Base-by-base conservation (phyloP, 768 basidiomycete genomes). In the Pleurotus platypus region DNA sequence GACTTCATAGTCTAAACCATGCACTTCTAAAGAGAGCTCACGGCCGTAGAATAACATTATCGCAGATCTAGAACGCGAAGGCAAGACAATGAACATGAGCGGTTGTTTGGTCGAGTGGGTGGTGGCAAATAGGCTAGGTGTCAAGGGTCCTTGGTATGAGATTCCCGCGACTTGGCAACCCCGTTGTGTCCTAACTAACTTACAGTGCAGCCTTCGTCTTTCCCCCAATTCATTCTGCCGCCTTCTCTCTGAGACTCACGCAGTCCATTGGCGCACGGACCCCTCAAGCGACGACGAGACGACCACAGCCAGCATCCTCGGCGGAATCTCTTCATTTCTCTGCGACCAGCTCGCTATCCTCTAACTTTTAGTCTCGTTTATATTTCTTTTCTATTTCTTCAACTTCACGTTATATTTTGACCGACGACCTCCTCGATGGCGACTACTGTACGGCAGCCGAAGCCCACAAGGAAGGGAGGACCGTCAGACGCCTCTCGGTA, bases 391-490 rank as follows among this genome's bases (percentile, higher is more conserved):
- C 53, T 26, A 16, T 56, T 37, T 46, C 55, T 35, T 56, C 26
- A n/a, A 46, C 46, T 46, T 46, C 43, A 56, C 26, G 42, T 45
- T 47, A 45, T 45, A 56, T 47, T 46, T 56, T 56, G 26, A 38
- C 38, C n/a, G 5, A 38, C 40, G 22, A 46, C 55, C 15, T 35
- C 46, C 42, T 55, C 53, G 53, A 90, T 90, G 87, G 82, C 86
- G 65, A 78, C 85, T 57, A 69, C 83, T 64, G 73, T 83, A 65
- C 79, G 89, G 70, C 84, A 81, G 72, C 68, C 80, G 62, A 90
- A 88, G 73, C 77, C 79, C 55, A 65, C 78, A 58, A 82, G 82
- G 73, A 90, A 85, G 30, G 30, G 30, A 69, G 85, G 83, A 50
- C 72, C 75, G 62, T 74, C 82, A 61, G 87, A 89, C 62, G 71